A percentile compares a stretch with the other conserved stretches of the same genome.
These are phyloP conservation scores for Discostella pseudostelligera DNA, from an alignment of 108 stramenopile species.

Conservation along the genomic window DNA sequence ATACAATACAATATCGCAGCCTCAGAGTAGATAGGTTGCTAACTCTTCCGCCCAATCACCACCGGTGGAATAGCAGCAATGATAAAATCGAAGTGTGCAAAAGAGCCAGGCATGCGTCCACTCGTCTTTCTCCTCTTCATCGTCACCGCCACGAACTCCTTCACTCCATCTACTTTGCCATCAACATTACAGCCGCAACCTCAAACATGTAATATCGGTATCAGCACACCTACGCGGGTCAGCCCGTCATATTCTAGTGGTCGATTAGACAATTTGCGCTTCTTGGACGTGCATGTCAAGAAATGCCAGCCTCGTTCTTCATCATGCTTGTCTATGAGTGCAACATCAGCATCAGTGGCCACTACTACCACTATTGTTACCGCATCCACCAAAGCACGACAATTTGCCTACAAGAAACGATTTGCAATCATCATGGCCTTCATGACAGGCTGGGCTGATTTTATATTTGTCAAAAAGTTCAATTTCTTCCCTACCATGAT, in stretches of 20 bases:
- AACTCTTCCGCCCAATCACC: too few species aligned
- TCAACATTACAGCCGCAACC: constrained; percentile 7
- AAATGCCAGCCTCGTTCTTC: neutral
- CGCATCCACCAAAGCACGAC: constrained; percentile 1
- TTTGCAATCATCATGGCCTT: constrained; percentile 56
- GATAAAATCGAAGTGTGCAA: too few species aligned
- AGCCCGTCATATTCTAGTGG: neutral
- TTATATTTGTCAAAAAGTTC: constrained; percentile 45
- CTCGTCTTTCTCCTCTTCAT: neutral
- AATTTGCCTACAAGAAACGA: constrained; percentile 45
- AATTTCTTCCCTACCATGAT: constrained; percentile 68
- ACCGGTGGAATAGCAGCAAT: too few species aligned
- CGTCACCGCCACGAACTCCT: neutral
- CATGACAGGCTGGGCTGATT: constrained; percentile 64
- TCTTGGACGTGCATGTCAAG: neutral
- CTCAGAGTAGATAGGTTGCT: too few species aligned
- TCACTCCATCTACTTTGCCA: neutral
- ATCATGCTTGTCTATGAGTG: neutral
- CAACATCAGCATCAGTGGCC: neutral
- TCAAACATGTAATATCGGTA: constrained; percentile 8
- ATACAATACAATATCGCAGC: too few species aligned
- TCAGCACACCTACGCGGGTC: neutral
- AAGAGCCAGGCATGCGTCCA: neutral
- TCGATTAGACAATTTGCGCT: neutral
- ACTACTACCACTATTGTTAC: neutral